These are phyloP conservation scores for Amanita brunnescens DNA, from an alignment of 768 basidiomycete genomes.

Conservation along the genomic window DNA sequence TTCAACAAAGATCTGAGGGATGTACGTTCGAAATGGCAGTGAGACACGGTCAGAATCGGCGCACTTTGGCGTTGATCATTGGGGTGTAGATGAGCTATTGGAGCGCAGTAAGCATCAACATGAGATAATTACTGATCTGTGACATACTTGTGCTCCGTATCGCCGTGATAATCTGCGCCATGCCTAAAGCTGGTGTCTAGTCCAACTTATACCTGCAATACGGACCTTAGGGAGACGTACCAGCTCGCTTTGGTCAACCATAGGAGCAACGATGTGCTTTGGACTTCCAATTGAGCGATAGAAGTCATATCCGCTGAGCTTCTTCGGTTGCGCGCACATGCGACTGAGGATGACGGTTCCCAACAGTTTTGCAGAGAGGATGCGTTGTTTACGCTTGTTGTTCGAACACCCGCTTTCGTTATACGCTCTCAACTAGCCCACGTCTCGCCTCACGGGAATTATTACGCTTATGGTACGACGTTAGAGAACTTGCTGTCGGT, in stretches of 20 bases:
- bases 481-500: too few species aligned
- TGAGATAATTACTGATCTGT: background rate
- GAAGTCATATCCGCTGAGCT: conserved; percentile 74
- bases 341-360: background rate
- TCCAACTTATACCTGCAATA: background rate
- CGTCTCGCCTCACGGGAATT: too few species aligned
- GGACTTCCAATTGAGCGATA: conserved; percentile 77
- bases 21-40: background rate
- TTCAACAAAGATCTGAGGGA: conserved; percentile 52
- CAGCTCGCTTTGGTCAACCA: conserved; percentile 98
- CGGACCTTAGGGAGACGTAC: conserved; percentile 36
- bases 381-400: background rate
- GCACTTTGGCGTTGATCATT: conserved; percentile 93
- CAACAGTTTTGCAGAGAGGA: background rate
- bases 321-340: conserved; percentile 17
- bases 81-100: conserved; percentile 84
- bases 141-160: conserved; percentile 69
- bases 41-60: conserved; percentile 1
- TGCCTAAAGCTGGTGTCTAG: conserved; percentile 54
- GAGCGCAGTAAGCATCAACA: background rate
- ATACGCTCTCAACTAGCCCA: too few species aligned
- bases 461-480: too few species aligned
- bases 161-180: conserved; percentile 80
- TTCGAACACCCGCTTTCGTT: too few species aligned
- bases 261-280: conserved; percentile 89